Evolutionary conservation across 176 grass and related monocot species (phyloP), one percentile per base, ranked within the genome.

Genomic region (Carex scoparia): DNA sequence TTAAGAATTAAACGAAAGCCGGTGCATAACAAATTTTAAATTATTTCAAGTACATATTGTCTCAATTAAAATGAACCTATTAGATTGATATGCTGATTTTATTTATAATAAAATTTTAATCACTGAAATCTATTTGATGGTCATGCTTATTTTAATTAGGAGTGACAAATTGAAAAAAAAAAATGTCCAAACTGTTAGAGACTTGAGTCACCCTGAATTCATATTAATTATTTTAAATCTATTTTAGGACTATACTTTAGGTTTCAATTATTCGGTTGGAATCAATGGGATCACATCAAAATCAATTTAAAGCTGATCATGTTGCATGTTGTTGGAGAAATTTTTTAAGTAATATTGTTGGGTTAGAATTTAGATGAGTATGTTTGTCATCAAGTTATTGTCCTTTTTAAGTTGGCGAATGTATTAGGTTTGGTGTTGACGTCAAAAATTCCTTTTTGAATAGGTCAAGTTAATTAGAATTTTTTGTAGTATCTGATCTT

Each of bases 301-400:
- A 69, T 40, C 35, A 69, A 69, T 69, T n/a, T 65, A 3, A 28
- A 31, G 62, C 62, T 69, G 38, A 40, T 40, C 33, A 16, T 69
- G 18, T 69, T 69, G 35, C 14, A 70, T 42, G 67, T 18, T 31
- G 12, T 69, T 18, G 14, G 15, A 70, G 37, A 42, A 70, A 69
- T 18, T n/a, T 49, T 49, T 49, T 2, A 10, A 48, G 46, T 48
- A 9, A 48, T 51, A 51, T 69, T 42, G 35, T 70, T 42, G 37
- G 68, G 15, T 70, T 19, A 70, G 37, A 70, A 0, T 70, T 42
- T 18, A 44, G 68, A 70, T 35, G 68, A 70, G 2, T 19, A 42
- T 44, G 63, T 65, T 70, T 70, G 68, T 70, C 68, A 70, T 44
- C 35, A 70, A 3, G 68, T 70, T 70, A n/a, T 70, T 70, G 68